Evolutionary conservation across 108 stramenopile genomes (phyloP), one percentile per base, ranked within the genome.

Genomic region (Epipyxis sp.): DNA sequence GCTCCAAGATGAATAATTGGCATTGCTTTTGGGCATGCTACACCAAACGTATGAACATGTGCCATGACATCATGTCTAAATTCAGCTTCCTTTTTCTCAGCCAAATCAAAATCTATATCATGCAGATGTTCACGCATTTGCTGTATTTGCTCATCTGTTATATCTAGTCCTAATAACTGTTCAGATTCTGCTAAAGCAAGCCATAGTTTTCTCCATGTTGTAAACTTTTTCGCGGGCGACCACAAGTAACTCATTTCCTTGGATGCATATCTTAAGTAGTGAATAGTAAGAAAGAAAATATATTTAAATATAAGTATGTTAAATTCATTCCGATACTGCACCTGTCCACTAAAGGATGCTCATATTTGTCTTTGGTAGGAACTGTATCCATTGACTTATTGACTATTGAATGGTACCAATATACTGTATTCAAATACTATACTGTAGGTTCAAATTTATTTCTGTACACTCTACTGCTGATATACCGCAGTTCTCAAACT

Each of bases 11-110:
- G 98, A 77, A 98, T 94, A 76, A 98, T 93, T 29, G 91, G 92
- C 90, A 92, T 93, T 72, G 94, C 94, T 46, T 71, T 77, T n/a
- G 95, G 94, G 67, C 93, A 94, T 25, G 86, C 92, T 41, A 92
- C 88, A 39, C 97, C 97, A 88, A 91, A 97, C 44, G 96, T 93
- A 86, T 98, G 95, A 40, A 98, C 94, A 80, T 97, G 96, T 30
- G 94, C 95, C 98, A 98, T 98, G 80, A 98, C 96, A 82, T 98
- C 98, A 87, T 98, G 98, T 80, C 96, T 93, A 83, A 95, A 94
- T 82, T 97, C 93, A 13, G 77, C 72, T 78, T 98, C 98, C 87
- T 94, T 96, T 77, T 93, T 83, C 6, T 82, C 93, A 16, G 98
- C 96, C 81, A 88, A 84, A 20, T 88, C 92, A 80, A 94, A 97